Evolutionary conservation across 805 yeast genomes (phyloP), one percentile per base, ranked within the genome.

Genomic region (Torulaspora franciscae): DNA sequence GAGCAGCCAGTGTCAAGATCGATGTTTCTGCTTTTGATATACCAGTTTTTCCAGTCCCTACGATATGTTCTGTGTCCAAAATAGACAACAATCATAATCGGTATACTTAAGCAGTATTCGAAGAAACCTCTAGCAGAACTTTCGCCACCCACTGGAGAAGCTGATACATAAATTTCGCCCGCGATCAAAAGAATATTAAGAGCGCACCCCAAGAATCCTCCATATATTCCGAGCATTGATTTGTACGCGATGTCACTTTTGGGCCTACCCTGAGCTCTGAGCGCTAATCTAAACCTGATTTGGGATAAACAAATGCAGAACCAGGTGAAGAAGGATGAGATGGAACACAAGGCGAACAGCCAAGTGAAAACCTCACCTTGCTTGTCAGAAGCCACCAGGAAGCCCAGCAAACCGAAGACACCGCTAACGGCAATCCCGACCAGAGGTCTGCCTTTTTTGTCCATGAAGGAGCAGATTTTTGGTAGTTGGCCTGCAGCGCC

Each of bases 311-410:
- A 80, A 51, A 85, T 80, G 6, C 87, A 77, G 40, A 81, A 83
- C 95, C 95, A 85, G 28, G 86, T 81, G 66, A 83, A 79, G 49
- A 85, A 71, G 13, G 89, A 80, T 0, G 89, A 79, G 51, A 85
- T 69, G 50, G 90, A 90, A 34, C 88, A 80, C 27, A 85, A 64
- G n/a, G 90, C 84, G 57, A 83, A 70, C 65, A 85, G 66, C 93
- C 93, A 85, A 54, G 71, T 71, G 68, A 85, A 85, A 25, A 83
- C 82, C 6, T 66, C 74, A 41, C 73, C 74, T 55, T 80, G 70
- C 47, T 74, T 66, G 8, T 72, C 65, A 32, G 83, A 76, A 3
- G 86, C 86, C 33, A 83, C 77, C 37, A 85, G 68, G 63, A 77
- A 82, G 39, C 82, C 77, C 17, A 81, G 62, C 27, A 77, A 65